These are phyloP conservation scores for Coriaria nepalensis DNA, from an alignment of 306 rosid genomes.

Conservation along the genomic window DNA sequence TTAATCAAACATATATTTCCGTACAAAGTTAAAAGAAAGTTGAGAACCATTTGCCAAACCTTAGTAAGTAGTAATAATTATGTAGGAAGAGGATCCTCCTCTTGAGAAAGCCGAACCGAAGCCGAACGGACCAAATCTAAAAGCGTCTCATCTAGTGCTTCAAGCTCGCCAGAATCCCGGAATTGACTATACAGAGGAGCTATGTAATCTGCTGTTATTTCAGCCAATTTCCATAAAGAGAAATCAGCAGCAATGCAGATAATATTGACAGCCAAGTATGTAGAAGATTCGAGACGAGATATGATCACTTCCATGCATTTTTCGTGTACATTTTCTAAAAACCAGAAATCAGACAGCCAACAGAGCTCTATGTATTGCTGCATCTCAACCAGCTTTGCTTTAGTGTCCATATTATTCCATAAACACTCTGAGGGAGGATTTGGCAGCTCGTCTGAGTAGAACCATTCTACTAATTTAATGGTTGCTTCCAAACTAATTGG, in stretches of 20 bases:
- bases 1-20: too few relatives aligned
- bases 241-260: conserved; percentile 46
- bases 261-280: conserved; percentile 32
- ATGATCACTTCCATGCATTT: conserved; percentile 44
- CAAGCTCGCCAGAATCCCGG: conserved; percentile 58
- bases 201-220: conserved; percentile 36
- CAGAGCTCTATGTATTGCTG: conserved; percentile 62
- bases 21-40: too few relatives aligned
- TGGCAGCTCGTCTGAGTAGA: conserved; percentile 53
- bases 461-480: conserved; percentile 55
- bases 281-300: conserved; percentile 45
- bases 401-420: conserved; percentile 60
- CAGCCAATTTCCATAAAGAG: conserved; percentile 58
- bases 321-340: conserved; percentile 44
- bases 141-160: conserved; percentile 47
- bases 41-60: too few relatives aligned
- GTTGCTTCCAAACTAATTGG: conserved; percentile 64
- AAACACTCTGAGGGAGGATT: conserved; percentile 61
- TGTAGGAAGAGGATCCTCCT: conserved; percentile 16
- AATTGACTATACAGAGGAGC: conserved; percentile 69
- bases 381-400: conserved; percentile 48
- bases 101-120: conserved; percentile 44
- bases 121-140: conserved; percentile 52
- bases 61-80: neutral
- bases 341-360: conserved; percentile 77